Evolutionary conservation across 2,329 filamentous ascomycete species (phyloP), one percentile per base, ranked within the genome.

Genomic region (Fonsecaea monophora): DNA sequence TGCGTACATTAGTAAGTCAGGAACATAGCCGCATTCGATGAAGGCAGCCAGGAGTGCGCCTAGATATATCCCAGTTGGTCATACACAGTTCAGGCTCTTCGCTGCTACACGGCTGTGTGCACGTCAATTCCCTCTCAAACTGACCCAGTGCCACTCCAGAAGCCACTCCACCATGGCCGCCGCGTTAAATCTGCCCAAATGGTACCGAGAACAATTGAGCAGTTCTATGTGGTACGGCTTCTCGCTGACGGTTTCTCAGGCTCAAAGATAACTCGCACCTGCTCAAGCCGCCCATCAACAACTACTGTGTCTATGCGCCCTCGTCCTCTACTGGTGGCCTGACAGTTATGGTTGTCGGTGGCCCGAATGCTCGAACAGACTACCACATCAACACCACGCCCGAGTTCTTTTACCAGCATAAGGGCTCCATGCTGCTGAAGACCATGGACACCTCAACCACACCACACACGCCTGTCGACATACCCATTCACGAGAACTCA

Each of bases 331-430:
- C 97, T 68, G 91, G 94, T 76, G 95, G 95, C 35, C 94, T 96
- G 78, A 98, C 97, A 75, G 93, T 94, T 70, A 82, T 82, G 90
- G 93, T 97, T 74, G 94, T 99, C 69, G 95, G 95, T 77, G 95
- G 95, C 12, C 95, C 95, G 75, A 98, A 98, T 79, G 92, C 92
- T 68, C 89, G 95, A 71, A 97, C 94, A 64, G 95, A 98, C 84
- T 99, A 97, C 84, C 95, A 98, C 85, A 94, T 98, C 86, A 98
- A 98, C 84, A 84, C 89, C 74, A 98, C 94, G 0, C 89, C 95
- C 12, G 95, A 98, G 80, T 98, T 94, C 90, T 99, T 98, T 87
- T 98, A 95, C 85, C 94, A 98, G 80, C 89, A 97, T 86, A 89
- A 89, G 74, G 95, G 95, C 72, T 89, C 90, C 72, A 97, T 98